Evolutionary conservation across 352 stramenopile species (phyloP).

Genomic region (Globisporangium perplexum): DNA sequence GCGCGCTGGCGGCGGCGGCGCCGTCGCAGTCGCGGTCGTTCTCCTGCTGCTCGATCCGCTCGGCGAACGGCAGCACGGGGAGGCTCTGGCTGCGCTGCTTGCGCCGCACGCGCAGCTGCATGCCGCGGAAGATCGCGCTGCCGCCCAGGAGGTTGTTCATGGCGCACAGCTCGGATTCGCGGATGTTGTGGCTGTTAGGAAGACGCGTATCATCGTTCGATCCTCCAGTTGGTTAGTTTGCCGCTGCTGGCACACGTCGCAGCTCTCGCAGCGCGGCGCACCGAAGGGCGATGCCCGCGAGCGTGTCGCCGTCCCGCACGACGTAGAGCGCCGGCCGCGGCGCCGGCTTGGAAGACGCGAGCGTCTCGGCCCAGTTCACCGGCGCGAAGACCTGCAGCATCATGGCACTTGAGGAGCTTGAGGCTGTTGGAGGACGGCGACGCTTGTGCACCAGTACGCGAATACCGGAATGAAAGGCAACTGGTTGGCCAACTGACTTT

Average conservation of each 20-base stretch:
- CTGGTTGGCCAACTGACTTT: no score
- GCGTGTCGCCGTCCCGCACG: conserved; percentile 35
- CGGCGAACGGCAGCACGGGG: conserved; percentile 17
- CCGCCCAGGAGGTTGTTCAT: conserved; percentile 41
- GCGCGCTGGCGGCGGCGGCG: conserved; percentile 1
- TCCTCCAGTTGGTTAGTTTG: background rate
- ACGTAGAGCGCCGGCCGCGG: conserved; percentile 21
- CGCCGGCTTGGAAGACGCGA: conserved; percentile 8
- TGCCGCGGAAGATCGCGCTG: conserved; percentile 27
- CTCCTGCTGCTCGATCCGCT: conserved; percentile 7
- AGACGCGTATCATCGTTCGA: background rate
- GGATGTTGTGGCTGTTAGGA: conserved; percentile 32
- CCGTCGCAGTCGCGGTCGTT: conserved; percentile 3
- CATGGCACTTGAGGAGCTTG: no score
- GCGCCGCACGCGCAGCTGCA: conserved; percentile 34
- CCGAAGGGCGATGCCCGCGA: conserved; percentile 35
- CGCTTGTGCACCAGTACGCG: background rate
- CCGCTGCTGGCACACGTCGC: conserved; percentile 1
- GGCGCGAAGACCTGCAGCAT: conserved; percentile 35
- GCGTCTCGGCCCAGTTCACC: conserved; percentile 25
- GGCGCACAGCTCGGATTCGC: conserved; percentile 38
- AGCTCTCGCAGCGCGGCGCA: conserved; percentile 9
- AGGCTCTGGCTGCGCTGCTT: conserved; percentile 43
- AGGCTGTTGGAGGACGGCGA: no score
- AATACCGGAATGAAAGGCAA: no score